A percentile compares a stretch with the other conserved stretches of the same genome.
Conservation (phyloP, 305 asterid genomes). For the Ilex paraguariensis region DNA sequence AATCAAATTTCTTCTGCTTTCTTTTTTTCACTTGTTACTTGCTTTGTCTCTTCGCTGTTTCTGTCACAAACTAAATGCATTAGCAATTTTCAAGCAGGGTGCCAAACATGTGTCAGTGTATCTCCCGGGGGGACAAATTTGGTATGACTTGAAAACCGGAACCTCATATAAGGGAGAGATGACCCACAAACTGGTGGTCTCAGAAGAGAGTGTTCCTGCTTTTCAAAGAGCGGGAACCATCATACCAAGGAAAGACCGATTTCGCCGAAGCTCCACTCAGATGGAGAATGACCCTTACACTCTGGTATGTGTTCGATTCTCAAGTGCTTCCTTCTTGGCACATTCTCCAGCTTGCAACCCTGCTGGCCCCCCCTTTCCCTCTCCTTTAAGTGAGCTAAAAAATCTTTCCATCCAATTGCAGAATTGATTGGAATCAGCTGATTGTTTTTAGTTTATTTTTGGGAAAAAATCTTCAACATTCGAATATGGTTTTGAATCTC, state of each 20-base stretch:
- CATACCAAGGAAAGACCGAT: conserved; percentile 90
- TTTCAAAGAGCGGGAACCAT: conserved; percentile 96
- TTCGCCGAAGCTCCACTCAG: conserved; percentile 90
- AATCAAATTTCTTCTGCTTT: no score
- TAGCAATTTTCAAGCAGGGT: conserved; percentile 35
- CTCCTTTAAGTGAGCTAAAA: no score
- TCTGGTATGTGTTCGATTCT: conserved; percentile 44
- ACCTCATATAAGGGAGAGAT: conserved; percentile 65
- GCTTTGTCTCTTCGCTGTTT: conserved; percentile 2
- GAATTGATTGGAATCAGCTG: no score
- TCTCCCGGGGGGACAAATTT: conserved; percentile 81
- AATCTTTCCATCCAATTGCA: no score
- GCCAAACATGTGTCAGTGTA: conserved; percentile 79
- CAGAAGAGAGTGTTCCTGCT: conserved; percentile 76
- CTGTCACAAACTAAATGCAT: conserved; percentile 10
- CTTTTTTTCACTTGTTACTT: neutral
- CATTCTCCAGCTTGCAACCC: neutral
- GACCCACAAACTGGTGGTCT: conserved; percentile 65
- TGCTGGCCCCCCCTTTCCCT: no score
- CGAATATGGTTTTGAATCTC: no score
- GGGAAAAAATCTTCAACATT: no score
- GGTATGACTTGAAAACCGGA: conserved; percentile 89
- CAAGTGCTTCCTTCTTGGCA: neutral
- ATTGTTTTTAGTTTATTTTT: no score
- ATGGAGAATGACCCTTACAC: conserved; percentile 97